Percentiles rank a stretch among this genome's conserved stretches.
Evolutionary conservation across 2,329 filamentous ascomycete species (phyloP).

Genomic region (Emergomyces orientalis): DNA sequence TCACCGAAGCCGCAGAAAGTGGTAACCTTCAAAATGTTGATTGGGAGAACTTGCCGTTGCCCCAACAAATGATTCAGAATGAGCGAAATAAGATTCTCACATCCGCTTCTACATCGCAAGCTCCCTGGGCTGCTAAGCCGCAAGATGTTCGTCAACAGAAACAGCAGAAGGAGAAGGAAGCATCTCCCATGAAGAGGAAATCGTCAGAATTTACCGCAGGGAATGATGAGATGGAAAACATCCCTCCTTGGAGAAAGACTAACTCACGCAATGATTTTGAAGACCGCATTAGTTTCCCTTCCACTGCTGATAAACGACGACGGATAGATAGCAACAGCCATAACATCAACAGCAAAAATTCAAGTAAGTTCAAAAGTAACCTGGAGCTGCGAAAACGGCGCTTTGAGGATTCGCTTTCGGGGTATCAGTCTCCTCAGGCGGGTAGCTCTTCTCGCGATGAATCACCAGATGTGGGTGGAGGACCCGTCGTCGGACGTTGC

Average conservation of each 20-base stretch:
- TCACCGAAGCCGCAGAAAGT: slow-evolving; percentile 68
- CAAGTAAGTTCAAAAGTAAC: slow-evolving; percentile 84
- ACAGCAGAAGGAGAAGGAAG: slow-evolving; percentile 12
- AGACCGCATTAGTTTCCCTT: slow-evolving; percentile 62
- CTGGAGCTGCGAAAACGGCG: slow-evolving; percentile 84
- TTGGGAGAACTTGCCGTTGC: slow-evolving; percentile 75
- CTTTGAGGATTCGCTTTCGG: slow-evolving; percentile 53
- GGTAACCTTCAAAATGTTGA: slow-evolving; percentile 63
- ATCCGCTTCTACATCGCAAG: background rate
- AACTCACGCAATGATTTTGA: slow-evolving; percentile 55
- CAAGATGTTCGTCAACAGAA: slow-evolving; percentile 17
- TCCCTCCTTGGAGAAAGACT: slow-evolving; percentile 67
- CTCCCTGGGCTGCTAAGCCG: slow-evolving; percentile 27
- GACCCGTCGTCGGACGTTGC: slow-evolving; percentile 77
- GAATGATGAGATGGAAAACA: slow-evolving; percentile 43
- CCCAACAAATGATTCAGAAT: slow-evolving; percentile 69
- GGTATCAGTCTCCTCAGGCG: slow-evolving; percentile 32
- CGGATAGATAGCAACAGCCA: slow-evolving; percentile 34
- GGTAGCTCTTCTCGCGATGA: slow-evolving; percentile 35
- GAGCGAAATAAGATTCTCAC: slow-evolving; percentile 50
- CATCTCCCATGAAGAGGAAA: slow-evolving; percentile 57
- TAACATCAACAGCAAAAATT: slow-evolving; percentile 35
- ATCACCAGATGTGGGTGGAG: slow-evolving; percentile 40
- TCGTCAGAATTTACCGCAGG: slow-evolving; percentile 55
- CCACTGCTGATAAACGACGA: slow-evolving; percentile 43